A percentile compares a stretch with the other conserved stretches of the same genome.
These are phyloP conservation scores for Hypoxylon sp. DNA, from an alignment of 2,329 filamentous ascomycete genomes.

Conservation along the genomic window DNA sequence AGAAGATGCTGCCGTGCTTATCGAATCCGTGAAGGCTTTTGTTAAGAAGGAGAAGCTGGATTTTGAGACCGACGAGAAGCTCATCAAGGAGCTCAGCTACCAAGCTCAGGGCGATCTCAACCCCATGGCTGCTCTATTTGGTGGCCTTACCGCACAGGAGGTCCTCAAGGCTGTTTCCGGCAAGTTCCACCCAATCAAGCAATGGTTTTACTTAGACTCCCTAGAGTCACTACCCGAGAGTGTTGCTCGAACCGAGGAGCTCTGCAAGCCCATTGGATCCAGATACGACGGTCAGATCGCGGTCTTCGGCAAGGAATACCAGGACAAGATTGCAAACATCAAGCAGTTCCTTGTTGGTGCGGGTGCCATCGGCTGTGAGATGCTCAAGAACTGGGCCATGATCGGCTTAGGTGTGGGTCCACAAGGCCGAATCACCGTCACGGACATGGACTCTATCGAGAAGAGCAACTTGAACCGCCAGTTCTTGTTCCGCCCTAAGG, in stretches of 20 bases:
- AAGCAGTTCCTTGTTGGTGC: constrained; percentile 95
- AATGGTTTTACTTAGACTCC: constrained; percentile 98
- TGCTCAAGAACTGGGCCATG: constrained; percentile 99
- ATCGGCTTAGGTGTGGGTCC: constrained; percentile 91
- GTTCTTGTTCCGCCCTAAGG: constrained; percentile 91
- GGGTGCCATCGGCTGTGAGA: constrained; percentile 97
- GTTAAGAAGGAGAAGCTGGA: constrained; percentile 78
- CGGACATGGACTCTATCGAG: constrained; percentile 98
- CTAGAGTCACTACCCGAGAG: constrained; percentile 90
- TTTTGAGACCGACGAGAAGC: constrained; percentile 87
- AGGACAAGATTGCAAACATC: constrained; percentile 90
- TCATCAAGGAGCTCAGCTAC: constrained; percentile 92
- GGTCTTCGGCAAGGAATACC: constrained; percentile 91
- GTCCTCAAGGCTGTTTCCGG: constrained; percentile 96
- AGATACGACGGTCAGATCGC: constrained; percentile 98
- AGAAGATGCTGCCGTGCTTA: constrained; percentile 79
- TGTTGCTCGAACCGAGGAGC: constrained; percentile 79
- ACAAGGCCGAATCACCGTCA: constrained; percentile 88
- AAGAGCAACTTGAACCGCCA: constrained; percentile 98
- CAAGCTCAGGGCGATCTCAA: constrained; percentile 91
- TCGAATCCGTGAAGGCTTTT: constrained; percentile 78
- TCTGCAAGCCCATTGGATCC: constrained; percentile 83
- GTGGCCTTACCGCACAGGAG: constrained; percentile 92
- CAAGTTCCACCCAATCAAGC: constrained; percentile 94
- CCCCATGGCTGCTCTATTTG: constrained; percentile 94